phyloP scores from a whole-genome alignment of 2,329 filamentous ascomycete species.

The Colletotrichum lentis region DNA sequence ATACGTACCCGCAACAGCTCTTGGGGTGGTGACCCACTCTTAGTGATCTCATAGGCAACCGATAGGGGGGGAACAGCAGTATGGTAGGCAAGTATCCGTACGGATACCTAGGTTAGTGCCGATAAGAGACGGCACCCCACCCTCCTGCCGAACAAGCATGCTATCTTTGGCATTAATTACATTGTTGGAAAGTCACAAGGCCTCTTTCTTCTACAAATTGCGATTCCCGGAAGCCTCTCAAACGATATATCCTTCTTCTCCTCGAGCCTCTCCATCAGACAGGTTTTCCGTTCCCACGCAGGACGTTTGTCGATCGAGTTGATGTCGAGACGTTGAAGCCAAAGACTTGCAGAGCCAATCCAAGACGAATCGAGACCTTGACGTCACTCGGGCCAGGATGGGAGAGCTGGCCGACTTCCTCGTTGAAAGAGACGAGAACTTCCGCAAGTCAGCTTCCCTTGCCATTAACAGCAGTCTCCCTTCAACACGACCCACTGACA shows the following conservation, averaged over 20 bases:
- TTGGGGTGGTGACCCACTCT: conserved; percentile 9
- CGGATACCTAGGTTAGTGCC: background rate
- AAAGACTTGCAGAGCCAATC: background rate
- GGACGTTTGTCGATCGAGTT: too few species aligned
- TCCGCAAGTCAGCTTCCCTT: conserved; percentile 58
- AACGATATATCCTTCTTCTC: background rate
- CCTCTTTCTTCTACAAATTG: background rate
- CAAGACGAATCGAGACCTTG: background rate
- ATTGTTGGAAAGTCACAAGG: background rate
- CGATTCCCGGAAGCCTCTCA: background rate
- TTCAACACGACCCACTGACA: conserved; percentile 20
- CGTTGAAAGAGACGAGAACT: conserved; percentile 66
- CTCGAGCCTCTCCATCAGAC: background rate
- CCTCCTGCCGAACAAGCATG: conserved; percentile 3
- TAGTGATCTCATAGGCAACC: conserved; percentile 36
- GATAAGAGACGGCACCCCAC: conserved; percentile 28
- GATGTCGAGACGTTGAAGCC: background rate
- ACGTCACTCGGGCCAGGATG: conserved; percentile 54
- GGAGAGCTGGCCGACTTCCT: conserved; percentile 74
- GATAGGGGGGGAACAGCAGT: conserved; percentile 23
- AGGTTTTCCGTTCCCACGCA: background rate
- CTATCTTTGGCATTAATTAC: background rate
- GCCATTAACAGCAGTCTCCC: background rate
- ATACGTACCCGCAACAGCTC: conserved; percentile 16
- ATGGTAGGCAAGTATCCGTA: background rate